phyloP scores from a whole-genome alignment of 129 eudicot genomes.

The Arctium lappa region DNA sequence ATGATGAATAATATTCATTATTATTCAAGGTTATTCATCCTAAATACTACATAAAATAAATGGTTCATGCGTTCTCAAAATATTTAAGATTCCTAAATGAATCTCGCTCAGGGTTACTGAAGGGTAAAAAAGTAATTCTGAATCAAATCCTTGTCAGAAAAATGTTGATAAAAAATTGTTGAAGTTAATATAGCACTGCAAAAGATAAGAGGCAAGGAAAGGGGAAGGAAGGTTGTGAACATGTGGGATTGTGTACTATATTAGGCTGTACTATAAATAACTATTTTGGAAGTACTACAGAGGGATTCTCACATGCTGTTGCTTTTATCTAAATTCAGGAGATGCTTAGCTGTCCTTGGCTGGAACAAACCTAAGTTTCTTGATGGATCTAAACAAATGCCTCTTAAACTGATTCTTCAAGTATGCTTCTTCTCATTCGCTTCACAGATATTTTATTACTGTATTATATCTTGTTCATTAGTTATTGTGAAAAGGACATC shows the following conservation, averaged over 20 bases:
- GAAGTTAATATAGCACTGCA: background rate
- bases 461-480: slow-evolving; percentile 7
- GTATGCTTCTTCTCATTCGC: slow-evolving; percentile 30
- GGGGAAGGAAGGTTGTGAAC: slow-evolving; percentile 35
- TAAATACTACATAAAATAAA: background rate
- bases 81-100: background rate
- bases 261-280: slow-evolving; percentile 29
- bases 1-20: background rate
- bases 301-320: slow-evolving; percentile 33
- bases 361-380: slow-evolving; percentile 29
- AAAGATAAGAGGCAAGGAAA: slow-evolving; percentile 20
- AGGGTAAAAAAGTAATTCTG: background rate
- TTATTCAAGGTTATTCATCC: background rate
- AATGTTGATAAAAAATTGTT: background rate
- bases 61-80: background rate
- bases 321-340: slow-evolving; percentile 30
- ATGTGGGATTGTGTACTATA: slow-evolving; percentile 25
- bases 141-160: background rate
- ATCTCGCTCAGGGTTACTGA: background rate
- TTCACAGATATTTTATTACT: slow-evolving; percentile 23
- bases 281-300: slow-evolving; percentile 23
- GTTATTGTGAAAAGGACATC: slow-evolving; percentile 10
- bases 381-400: slow-evolving; percentile 18
- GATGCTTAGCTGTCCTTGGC: slow-evolving; percentile 37
- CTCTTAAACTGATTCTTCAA: slow-evolving; percentile 27